Conservation (phyloP, 805 yeast species). For the Metschnikowia santaceciliae region DNA sequence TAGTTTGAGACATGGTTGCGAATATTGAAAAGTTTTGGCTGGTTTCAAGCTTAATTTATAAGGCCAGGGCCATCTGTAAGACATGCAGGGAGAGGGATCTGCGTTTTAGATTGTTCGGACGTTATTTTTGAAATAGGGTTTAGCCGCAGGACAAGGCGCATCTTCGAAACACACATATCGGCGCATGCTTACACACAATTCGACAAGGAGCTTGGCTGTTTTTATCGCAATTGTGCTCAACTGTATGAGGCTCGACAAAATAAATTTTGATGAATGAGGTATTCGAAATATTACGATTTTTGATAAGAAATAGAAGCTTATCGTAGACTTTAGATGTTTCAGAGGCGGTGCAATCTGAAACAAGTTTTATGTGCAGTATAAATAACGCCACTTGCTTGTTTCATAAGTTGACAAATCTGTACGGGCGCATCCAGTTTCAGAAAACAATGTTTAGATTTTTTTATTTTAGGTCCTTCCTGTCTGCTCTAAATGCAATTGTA, state of each 20-base stretch:
- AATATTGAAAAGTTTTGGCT: background rate
- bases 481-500: background rate
- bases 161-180: background rate
- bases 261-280: background rate
- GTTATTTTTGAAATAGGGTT: background rate
- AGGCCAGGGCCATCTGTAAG: background rate
- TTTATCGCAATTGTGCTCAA: background rate
- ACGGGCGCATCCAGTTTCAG: background rate
- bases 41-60: background rate
- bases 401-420: background rate
- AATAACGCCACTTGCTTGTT: background rate
- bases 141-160: background rate
- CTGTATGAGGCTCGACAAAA: background rate
- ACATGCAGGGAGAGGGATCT: background rate
- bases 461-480: background rate
- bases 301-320: background rate
- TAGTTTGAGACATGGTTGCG: conserved; percentile 1
- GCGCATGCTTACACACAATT: background rate
- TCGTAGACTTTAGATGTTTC: background rate
- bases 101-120: background rate
- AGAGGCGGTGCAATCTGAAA: background rate
- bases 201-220: background rate
- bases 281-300: background rate
- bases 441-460: too few relatives aligned
- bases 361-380: background rate